Percentiles rank a stretch among this genome's conserved stretches.
phyloP scores from a whole-genome alignment of 2,329 filamentous ascomycete genomes.

The Cadophora gregata region DNA sequence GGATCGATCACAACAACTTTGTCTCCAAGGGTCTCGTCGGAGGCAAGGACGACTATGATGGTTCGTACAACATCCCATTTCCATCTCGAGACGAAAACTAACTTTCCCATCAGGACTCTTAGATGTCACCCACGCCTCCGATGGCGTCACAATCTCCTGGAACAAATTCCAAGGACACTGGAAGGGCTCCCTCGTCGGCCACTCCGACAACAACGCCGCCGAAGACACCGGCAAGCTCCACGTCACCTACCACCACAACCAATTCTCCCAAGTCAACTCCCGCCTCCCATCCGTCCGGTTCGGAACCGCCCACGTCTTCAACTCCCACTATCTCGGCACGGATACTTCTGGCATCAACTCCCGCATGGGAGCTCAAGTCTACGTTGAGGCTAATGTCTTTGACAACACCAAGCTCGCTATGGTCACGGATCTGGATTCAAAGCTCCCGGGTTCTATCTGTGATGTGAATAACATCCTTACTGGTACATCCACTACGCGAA shows the following conservation, averaged over 20 bases:
- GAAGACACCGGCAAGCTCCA: conserved; percentile 22
- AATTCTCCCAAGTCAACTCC: conserved; percentile 21
- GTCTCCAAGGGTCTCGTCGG: conserved; percentile 31
- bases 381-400: conserved; percentile 18
- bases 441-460: conserved; percentile 7
- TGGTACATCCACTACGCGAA: conserved; percentile 9
- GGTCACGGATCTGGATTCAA: conserved; percentile 19
- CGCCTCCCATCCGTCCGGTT: conserved; percentile 22
- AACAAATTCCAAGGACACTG: conserved; percentile 23
- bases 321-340: conserved; percentile 6
- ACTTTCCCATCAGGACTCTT: conserved; percentile 5
- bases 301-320: conserved; percentile 22
- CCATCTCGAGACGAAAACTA: neutral
- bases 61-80: neutral
- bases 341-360: conserved; percentile 22
- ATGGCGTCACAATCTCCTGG: conserved; percentile 21
- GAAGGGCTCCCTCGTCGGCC: conserved; percentile 20
- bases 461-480: conserved; percentile 20
- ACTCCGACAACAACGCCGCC: conserved; percentile 22
- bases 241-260: conserved; percentile 25
- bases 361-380: conserved; percentile 22
- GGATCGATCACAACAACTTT: conserved; percentile 41
- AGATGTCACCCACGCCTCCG: conserved; percentile 20
- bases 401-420: conserved; percentile 19
- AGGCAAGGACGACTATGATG: conserved; percentile 22